A percentile compares a stretch with the other conserved stretches of the same genome.
Conservation (phyloP, 2,329 filamentous ascomycete species). For the Tolypocladium amazonense region DNA sequence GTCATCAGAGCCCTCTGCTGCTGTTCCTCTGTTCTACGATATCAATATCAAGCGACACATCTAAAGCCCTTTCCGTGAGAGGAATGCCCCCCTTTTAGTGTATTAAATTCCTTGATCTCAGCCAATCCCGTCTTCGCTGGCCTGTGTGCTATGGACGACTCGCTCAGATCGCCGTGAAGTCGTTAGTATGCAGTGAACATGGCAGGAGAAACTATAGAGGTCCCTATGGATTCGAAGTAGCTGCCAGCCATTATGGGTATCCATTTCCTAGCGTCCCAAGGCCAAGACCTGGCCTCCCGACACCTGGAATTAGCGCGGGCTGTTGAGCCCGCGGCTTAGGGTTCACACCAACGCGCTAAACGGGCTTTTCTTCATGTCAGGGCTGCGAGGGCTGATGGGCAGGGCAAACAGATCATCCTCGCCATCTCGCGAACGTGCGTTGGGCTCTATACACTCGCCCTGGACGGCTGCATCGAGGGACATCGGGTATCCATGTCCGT, state of each 20-base stretch:
- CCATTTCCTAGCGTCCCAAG: no score
- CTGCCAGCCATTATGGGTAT: not conserved
- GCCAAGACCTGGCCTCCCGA: no score
- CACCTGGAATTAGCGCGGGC: no score
- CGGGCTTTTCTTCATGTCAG: conserved; percentile 75
- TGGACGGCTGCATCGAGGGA: conserved; percentile 23
- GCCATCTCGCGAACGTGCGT: conserved; percentile 12
- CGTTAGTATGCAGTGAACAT: not conserved
- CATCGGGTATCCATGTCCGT: conserved; percentile 11
- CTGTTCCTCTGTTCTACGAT: not conserved
- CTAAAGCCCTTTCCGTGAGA: not conserved
- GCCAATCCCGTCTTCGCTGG: not conserved
- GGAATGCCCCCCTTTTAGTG: not conserved
- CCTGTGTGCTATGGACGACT: not conserved
- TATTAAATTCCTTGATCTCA: no score
- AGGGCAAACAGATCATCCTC: conserved; percentile 82
- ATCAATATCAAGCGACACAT: not conserved
- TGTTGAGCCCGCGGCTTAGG: not conserved
- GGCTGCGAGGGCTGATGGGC: conserved; percentile 75
- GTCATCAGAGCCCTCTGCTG: not conserved
- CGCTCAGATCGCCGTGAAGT: not conserved
- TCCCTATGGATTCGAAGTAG: not conserved
- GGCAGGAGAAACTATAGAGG: not conserved
- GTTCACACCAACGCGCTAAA: conserved; percentile 42
- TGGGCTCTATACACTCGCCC: conserved; percentile 10